Evolutionary conservation across 2,329 filamentous ascomycete species (phyloP).

Genomic region (Truncatella angustata): DNA sequence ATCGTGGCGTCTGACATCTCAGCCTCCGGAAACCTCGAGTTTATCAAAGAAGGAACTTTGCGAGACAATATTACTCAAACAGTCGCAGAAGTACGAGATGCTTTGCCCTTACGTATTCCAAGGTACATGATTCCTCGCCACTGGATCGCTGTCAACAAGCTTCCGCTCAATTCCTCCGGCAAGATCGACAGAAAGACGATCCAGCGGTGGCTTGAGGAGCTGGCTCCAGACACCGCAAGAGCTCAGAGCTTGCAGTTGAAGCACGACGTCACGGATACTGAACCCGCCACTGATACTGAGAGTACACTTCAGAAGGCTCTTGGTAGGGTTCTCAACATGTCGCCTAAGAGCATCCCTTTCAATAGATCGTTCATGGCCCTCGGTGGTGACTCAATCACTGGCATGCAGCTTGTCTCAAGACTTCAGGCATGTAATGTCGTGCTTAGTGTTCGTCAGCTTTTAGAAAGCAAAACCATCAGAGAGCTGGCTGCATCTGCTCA

Average conservation of each 20-base stretch:
- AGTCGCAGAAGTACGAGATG: conserved; percentile 8
- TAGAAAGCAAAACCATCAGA: conserved; percentile 3
- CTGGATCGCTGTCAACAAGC: conserved; percentile 8
- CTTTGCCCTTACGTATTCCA: conserved; percentile 9
- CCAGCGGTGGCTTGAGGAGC: conserved; percentile 11
- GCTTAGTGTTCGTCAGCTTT: background rate
- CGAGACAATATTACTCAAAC: background rate
- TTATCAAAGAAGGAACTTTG: conserved; percentile 25
- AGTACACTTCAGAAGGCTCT: conserved; percentile 9
- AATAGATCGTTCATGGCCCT: conserved; percentile 8
- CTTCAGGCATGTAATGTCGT: conserved; percentile 3
- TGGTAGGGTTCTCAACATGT: conserved; percentile 12
- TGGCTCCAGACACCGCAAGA: conserved; percentile 6
- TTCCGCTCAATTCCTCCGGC: conserved; percentile 15
- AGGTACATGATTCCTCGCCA: conserved; percentile 16
- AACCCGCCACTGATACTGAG: conserved; percentile 10
- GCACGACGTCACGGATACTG: conserved; percentile 1
- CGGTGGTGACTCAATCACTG: conserved; percentile 13
- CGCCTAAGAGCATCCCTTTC: background rate
- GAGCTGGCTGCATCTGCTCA: background rate
- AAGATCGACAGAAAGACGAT: conserved; percentile 15
- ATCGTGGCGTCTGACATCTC: conserved; percentile 22
- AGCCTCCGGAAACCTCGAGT: conserved; percentile 18
- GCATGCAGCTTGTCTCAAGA: conserved; percentile 12
- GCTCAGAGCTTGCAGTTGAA: background rate